Percentiles rank a stretch among this genome's conserved stretches.
Conservation (phyloP, 2,329 filamentous ascomycete genomes). For the Fusarium sp. region DNA sequence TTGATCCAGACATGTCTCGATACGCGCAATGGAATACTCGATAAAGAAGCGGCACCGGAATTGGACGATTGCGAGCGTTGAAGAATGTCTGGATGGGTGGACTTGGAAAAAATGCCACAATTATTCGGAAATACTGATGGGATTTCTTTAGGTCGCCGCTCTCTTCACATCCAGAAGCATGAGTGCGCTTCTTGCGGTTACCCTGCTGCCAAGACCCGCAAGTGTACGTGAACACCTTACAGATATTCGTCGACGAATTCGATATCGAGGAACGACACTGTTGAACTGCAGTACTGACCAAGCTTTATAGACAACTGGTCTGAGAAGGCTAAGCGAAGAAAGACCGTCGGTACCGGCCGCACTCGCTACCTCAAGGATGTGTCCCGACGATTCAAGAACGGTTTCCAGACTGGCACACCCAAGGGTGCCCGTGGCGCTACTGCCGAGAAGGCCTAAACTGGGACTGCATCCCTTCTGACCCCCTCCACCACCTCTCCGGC, state of each 20-base stretch:
- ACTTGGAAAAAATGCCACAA: constrained; percentile 2
- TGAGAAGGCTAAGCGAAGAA: constrained; percentile 99
- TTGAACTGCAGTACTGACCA: constrained; percentile 33
- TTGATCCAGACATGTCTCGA: constrained; percentile 30
- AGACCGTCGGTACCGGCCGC: constrained; percentile 97
- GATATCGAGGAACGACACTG: constrained; percentile 15
- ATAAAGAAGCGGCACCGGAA: constrained; percentile 18
- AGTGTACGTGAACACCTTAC: constrained; percentile 78
- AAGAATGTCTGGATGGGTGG: constrained; percentile 25
- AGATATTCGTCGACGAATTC: constrained; percentile 12
- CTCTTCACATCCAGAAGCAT: constrained; percentile 99
- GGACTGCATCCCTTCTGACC: constrained; percentile 33
- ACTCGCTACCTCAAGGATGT: constrained; percentile 95
- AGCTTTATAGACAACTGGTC: constrained; percentile 89
- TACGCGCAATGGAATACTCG: constrained; percentile 21
- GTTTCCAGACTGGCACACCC: constrained; percentile 90
- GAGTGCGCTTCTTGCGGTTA: constrained; percentile 96
- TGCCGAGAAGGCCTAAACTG: constrained; percentile 52
- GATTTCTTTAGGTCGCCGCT: constrained; percentile 79
- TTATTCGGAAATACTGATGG: constrained; percentile 42
- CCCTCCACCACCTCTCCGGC: constrained; percentile 32
- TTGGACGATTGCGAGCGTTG: constrained; percentile 24
- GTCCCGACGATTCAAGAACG: constrained; percentile 95
- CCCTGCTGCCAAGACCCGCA: constrained; percentile 95
- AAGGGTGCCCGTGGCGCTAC: constrained; percentile 80